These are phyloP conservation scores for Debaryomycetaceae sp. DNA, from an alignment of 1,139 yeast genomes.

Conservation along the genomic window DNA sequence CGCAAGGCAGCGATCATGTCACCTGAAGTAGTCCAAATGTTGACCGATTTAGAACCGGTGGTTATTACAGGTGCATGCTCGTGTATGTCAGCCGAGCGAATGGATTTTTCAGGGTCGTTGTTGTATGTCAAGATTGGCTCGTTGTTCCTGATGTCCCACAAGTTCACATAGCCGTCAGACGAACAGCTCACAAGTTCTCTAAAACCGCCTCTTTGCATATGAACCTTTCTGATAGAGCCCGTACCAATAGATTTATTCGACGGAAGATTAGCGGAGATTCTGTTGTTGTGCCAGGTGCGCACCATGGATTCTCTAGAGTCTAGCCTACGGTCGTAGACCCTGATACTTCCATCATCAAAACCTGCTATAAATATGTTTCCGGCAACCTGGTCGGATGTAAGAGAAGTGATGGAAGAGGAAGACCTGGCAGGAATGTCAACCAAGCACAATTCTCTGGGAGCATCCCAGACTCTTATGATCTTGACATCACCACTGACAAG, in stretches of 20 bases:
- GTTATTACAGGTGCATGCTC: conserved; percentile 95
- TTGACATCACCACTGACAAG: conserved; percentile 95
- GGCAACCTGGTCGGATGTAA: conserved; percentile 93
- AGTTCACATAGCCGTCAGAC: conserved; percentile 73
- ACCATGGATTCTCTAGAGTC: conserved; percentile 87
- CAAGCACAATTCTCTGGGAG: conserved; percentile 84
- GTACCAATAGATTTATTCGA: conserved; percentile 17
- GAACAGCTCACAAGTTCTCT: conserved; percentile 87
- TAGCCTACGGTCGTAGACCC: conserved; percentile 87
- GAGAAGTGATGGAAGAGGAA: conserved; percentile 80
- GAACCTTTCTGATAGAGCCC: conserved; percentile 73
- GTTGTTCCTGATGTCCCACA: conserved; percentile 85
- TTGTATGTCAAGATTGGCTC: conserved; percentile 68
- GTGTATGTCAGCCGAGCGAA: conserved; percentile 79
- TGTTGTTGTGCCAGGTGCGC: conserved; percentile 59
- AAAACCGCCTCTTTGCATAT: conserved; percentile 95
- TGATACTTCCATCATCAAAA: conserved; percentile 85
- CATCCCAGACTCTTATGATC: conserved; percentile 92
- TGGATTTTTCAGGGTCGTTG: conserved; percentile 55
- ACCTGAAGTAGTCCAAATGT: conserved; percentile 86
- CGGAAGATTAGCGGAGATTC: conserved; percentile 2
- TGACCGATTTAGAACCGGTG: conserved; percentile 79
- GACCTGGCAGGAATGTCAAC: conserved; percentile 90
- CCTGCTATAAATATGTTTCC: conserved; percentile 93
- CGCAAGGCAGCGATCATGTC: conserved; percentile 62